These are phyloP conservation scores for Tolypocladium tropicale DNA, from an alignment of 2,329 filamentous ascomycete species.

Conservation along the genomic window DNA sequence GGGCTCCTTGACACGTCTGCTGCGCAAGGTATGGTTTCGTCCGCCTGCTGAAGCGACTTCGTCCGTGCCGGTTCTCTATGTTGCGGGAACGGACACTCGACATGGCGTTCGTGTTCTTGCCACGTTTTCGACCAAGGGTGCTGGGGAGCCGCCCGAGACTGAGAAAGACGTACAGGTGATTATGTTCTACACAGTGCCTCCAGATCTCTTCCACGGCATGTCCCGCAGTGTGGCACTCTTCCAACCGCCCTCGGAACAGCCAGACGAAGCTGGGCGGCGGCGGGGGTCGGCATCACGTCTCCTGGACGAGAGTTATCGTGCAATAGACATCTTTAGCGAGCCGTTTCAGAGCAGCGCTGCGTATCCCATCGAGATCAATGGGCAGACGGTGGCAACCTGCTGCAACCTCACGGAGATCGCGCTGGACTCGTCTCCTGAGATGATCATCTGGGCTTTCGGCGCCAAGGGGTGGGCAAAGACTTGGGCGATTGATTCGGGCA, in stretches of 20 bases:
- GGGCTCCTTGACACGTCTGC: constrained; percentile 37
- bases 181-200: constrained; percentile 50
- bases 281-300: constrained; percentile 9
- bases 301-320: constrained; percentile 10
- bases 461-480: constrained; percentile 21
- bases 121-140: constrained; percentile 33
- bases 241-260: constrained; percentile 1
- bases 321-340: constrained; percentile 10
- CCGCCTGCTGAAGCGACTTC: constrained; percentile 17
- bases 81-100: constrained; percentile 42
- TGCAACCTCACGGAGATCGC: constrained; percentile 20
- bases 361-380: constrained; percentile 20
- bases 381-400: constrained; percentile 20
- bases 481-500: constrained; percentile 19
- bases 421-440: constrained; percentile 19
- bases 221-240: constrained; percentile 6
- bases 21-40: constrained; percentile 47
- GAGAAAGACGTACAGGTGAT: constrained; percentile 26
- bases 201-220: constrained; percentile 38
- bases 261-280: constrained; percentile 3
- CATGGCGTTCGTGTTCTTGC: constrained; percentile 50
- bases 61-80: constrained; percentile 38
- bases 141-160: not conserved
- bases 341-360: constrained; percentile 5
- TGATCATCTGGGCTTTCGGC: constrained; percentile 25